Evolutionary conservation across 495 filamentous ascomycete species (phyloP).

Genomic region (Ascodesmis nigricans): DNA sequence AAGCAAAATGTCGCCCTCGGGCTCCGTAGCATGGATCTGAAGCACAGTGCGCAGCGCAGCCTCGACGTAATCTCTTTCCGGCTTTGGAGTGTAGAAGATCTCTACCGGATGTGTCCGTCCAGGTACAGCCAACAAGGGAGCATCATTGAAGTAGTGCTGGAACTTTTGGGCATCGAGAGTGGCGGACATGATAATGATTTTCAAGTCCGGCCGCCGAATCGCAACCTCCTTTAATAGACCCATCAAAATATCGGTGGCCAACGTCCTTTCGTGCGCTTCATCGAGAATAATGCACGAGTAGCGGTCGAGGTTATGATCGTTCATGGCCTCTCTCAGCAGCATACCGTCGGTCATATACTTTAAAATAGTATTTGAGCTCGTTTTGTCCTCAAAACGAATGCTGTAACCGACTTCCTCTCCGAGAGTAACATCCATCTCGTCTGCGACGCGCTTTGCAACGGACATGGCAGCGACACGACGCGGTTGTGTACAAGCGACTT

Average conservation of each 20-base stretch:
- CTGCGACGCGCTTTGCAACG: constrained; percentile 90
- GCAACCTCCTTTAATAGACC: constrained; percentile 77
- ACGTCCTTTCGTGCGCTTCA: constrained; percentile 88
- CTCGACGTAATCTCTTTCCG: constrained; percentile 91
- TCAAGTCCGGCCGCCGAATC: constrained; percentile 55
- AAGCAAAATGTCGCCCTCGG: constrained; percentile 81
- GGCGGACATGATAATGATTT: constrained; percentile 97
- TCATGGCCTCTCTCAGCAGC: constrained; percentile 93
- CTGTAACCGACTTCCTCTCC: constrained; percentile 97
- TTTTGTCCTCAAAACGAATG: constrained; percentile 96
- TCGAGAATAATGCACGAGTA: constrained; percentile 98
- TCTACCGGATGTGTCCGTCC: constrained; percentile 92
- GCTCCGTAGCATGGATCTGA: constrained; percentile 84
- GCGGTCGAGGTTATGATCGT: constrained; percentile 69
- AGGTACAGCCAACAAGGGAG: constrained; percentile 80
- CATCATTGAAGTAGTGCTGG: constrained; percentile 90
- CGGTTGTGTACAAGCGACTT: constrained; percentile 94
- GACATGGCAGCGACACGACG: constrained; percentile 98
- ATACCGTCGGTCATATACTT: constrained; percentile 99
- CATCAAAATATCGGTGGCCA: constrained; percentile 93
- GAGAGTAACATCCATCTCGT: constrained; percentile 84
- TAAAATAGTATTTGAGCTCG: constrained; percentile 67
- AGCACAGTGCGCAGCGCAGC: constrained; percentile 82
- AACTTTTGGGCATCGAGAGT: constrained; percentile 96
- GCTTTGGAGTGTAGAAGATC: constrained; percentile 94